These are phyloP conservation scores for Metschnikowia peoriensis DNA, from an alignment of 805 yeast species.

Conservation along the genomic window DNA sequence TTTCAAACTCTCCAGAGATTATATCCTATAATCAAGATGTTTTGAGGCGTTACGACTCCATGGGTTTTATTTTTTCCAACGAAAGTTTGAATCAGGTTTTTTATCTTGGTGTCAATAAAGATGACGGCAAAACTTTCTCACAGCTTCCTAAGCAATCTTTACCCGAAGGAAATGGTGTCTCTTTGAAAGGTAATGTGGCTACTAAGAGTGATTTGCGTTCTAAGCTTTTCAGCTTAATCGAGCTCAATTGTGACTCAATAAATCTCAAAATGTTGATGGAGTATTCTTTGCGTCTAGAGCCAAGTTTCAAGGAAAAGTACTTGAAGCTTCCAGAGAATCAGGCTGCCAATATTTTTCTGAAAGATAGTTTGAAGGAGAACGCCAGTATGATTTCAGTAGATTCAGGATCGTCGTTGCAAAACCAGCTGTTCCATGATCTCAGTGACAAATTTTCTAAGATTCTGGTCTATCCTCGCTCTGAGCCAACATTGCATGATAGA, in stretches of 20 bases:
- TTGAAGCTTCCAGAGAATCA: slow-evolving; percentile 15
- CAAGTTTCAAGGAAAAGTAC: slow-evolving; percentile 47
- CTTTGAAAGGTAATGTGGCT: background rate
- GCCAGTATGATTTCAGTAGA: slow-evolving; percentile 7
- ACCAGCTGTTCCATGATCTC: background rate
- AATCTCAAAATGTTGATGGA: slow-evolving; percentile 58
- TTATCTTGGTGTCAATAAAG: slow-evolving; percentile 38
- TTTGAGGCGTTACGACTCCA: slow-evolving; percentile 36
- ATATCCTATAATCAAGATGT: slow-evolving; percentile 42
- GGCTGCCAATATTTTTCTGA: background rate
- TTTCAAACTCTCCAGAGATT: slow-evolving; percentile 43
- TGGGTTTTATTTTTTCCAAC: slow-evolving; percentile 44
- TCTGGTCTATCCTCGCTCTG: slow-evolving; percentile 4
- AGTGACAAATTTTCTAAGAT: background rate
- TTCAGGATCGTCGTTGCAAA: background rate
- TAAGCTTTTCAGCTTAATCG: slow-evolving; percentile 46
- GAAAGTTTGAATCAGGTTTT: slow-evolving; percentile 44
- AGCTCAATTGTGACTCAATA: slow-evolving; percentile 42
- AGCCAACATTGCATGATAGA: slow-evolving; percentile 20
- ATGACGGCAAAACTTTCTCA: slow-evolving; percentile 24
- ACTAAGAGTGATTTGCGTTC: slow-evolving; percentile 26
- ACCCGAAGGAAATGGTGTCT: background rate
- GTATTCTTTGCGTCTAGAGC: slow-evolving; percentile 62
- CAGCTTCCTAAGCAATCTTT: slow-evolving; percentile 8
- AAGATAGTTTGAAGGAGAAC: background rate